Base-by-base conservation (phyloP, 352 stramenopile species). In the Peronospora farinosa region DNA sequence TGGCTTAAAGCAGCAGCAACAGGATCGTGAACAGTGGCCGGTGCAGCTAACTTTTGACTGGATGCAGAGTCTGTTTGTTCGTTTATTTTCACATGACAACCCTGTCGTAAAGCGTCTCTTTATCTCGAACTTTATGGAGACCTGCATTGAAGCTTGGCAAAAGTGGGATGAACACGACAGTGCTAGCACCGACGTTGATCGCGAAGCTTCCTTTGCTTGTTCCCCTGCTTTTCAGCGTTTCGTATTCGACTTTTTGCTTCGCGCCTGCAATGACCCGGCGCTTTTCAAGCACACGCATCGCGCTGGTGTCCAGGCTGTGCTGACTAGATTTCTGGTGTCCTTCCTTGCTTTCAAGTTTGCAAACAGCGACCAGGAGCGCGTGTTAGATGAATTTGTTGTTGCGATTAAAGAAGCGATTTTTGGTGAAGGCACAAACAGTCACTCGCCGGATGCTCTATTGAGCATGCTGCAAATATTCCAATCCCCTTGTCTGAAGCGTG, bases 31-130 rank as follows among this genome's bases (percentile, higher is more conserved):
- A 10, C 25, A 62, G 3, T 87, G 75, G 77, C 77, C 80, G 0
- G 65, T 88, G n/a, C 38, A 55, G 17, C 60, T 92, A 13, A 82
- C 69, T 17, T 92, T 92, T 40, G 65, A 78, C 43, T 92, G 82
- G 79, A 67, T 88, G 32, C 66, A 86, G 49, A 86, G 75, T 41
- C 56, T 92, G 1, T 36, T 92, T 17, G 57, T 81, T 27, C 78
- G 76, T 2, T 69, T 88, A 12, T 90, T 88, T 53, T 60, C 61
- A 9, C 81, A 92, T 54, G 79, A 92, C 28, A 90, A 90, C 42
- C 70, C 81, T 7, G 57, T 84, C 40, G 74, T 89, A 15, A 85
- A 85, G 23, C 74, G 82, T 17, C 56, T 85, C 15, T 89, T 88
- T 48, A 58, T 91, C 27, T 72, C 68, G 1, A 72, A 82, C 12